A percentile compares a stretch with the other conserved stretches of the same genome.
phyloP scores from a whole-genome alignment of 768 basidiomycete genomes.

The Leccinum arenicola region DNA sequence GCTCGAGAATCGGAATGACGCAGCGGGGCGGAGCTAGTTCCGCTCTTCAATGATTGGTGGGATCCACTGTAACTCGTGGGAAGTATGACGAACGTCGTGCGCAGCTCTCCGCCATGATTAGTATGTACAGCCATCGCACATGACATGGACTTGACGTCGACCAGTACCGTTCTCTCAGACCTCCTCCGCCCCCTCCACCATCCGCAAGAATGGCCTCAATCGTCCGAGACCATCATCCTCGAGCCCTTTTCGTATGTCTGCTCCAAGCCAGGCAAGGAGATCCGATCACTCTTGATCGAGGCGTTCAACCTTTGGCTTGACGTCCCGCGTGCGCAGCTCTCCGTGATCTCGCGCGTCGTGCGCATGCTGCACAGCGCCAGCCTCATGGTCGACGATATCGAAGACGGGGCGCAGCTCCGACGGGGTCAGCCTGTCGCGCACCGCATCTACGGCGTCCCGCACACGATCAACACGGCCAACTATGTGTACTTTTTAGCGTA shows the following conservation, averaged over 20 bases:
- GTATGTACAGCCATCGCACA: neutral
- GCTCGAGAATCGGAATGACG: neutral
- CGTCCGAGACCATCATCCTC: slow-evolving; percentile 43
- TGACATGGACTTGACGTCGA: slow-evolving; percentile 9
- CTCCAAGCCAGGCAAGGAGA: slow-evolving; percentile 88
- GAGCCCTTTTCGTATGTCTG: slow-evolving; percentile 88
- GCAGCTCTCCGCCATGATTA: neutral
- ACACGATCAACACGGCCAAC: slow-evolving; percentile 96
- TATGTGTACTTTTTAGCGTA: slow-evolving; percentile 96
- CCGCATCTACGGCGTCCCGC: slow-evolving; percentile 94
- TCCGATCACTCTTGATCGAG: slow-evolving; percentile 81
- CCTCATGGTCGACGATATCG: slow-evolving; percentile 94
- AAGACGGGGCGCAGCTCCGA: slow-evolving; percentile 85
- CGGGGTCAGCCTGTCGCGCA: slow-evolving; percentile 87
- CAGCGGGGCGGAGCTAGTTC: too few species aligned
- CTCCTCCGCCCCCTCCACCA: slow-evolving; percentile 20
- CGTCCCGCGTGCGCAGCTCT: slow-evolving; percentile 70
- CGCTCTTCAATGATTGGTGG: slow-evolving; percentile 44
- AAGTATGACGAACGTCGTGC: neutral
- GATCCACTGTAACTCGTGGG: neutral
- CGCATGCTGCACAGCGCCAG: slow-evolving; percentile 95
- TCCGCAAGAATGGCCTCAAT: slow-evolving; percentile 35
- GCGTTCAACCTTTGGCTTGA: slow-evolving; percentile 93
- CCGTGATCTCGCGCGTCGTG: slow-evolving; percentile 75
- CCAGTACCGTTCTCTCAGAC: slow-evolving; percentile 8